Conservation (phyloP, 106 monocot species). For the Platanthera guangdongensis region DNA sequence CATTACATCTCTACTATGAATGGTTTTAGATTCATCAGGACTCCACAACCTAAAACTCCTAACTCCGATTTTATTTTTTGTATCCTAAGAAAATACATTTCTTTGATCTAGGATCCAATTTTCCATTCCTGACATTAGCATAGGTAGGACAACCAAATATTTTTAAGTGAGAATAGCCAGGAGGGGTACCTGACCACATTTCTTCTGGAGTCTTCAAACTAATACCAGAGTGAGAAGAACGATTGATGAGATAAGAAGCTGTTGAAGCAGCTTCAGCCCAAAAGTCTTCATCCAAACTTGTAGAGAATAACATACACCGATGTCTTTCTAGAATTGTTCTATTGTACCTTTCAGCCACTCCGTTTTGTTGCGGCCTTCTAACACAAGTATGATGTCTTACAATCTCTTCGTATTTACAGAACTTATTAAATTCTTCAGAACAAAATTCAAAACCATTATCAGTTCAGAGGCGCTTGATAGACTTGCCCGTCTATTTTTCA, state of each 20-base stretch:
- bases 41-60: not conserved
- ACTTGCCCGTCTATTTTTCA: not conserved
- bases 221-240: not conserved
- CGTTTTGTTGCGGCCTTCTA: not conserved
- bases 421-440: not conserved
- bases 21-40: not conserved
- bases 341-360: not conserved
- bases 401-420: not conserved
- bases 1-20: not conserved
- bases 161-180: not conserved
- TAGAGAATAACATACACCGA: not conserved
- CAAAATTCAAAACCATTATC: not conserved
- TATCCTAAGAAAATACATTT: not conserved
- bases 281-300: not conserved
- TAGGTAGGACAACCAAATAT: slow-evolving; percentile 1
- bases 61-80: not conserved
- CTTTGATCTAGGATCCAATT: not conserved
- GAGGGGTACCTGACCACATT: not conserved
- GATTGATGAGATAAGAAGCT: not conserved
- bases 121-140: not conserved
- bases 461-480: not conserved
- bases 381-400: not conserved
- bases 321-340: not conserved
- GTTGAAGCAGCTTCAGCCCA: not conserved
- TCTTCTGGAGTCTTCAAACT: slow-evolving; percentile 2